These are phyloP conservation scores for Beauveria pseudobassiana DNA, from an alignment of 2,329 filamentous ascomycete species.

Conservation along the genomic window DNA sequence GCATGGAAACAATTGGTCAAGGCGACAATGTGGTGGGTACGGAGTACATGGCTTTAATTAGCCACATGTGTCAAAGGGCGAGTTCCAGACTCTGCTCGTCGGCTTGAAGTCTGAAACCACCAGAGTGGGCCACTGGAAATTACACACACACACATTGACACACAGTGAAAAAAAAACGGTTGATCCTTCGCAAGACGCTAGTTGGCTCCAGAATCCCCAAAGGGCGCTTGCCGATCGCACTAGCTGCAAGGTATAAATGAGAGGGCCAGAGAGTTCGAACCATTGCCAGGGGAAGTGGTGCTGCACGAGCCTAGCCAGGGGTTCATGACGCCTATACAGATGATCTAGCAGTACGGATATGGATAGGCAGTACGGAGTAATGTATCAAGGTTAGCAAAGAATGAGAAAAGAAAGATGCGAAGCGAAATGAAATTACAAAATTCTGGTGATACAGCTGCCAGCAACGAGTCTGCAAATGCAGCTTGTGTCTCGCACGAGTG, in stretches of 20 bases:
- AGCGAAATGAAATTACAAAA: background rate
- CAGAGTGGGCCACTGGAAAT: slow-evolving; percentile 1
- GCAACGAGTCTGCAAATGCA: slow-evolving; percentile 6
- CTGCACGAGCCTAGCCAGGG: background rate
- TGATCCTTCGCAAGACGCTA: background rate
- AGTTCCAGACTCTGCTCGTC: background rate
- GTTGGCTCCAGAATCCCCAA: background rate
- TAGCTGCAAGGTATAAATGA: background rate
- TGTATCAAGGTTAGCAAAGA: too few species aligned
- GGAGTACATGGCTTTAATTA: background rate
- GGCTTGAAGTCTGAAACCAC: background rate
- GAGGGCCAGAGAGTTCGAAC: slow-evolving; percentile 1
- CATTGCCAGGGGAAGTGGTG: background rate
- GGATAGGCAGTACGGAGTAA: too few species aligned
- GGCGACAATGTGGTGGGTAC: slow-evolving; percentile 1
- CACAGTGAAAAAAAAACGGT: background rate
- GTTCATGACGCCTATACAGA: background rate
- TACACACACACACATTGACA: background rate
- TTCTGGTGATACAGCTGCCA: background rate
- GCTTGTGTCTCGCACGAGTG: slow-evolving; percentile 8
- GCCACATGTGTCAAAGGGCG: background rate
- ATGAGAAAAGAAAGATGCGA: background rate
- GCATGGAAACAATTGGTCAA: background rate
- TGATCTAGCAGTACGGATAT: too few species aligned
- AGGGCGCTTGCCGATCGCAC: slow-evolving; percentile 6